Conservation (phyloP, 140 eudicot genomes). For the Anethum foeniculum region DNA sequence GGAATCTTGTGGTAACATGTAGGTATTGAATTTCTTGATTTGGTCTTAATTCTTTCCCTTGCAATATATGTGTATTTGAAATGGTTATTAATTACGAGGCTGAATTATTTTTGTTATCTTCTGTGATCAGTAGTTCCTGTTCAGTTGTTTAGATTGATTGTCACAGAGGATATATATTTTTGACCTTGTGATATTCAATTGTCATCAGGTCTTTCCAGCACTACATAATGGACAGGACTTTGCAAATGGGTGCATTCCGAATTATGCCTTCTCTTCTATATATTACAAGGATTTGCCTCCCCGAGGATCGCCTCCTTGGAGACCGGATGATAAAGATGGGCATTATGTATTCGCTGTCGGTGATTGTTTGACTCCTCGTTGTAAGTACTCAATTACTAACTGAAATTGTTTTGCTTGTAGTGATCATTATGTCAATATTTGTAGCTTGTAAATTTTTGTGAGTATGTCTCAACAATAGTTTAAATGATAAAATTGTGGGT, state of each 20-base stretch:
- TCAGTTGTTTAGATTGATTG: not conserved
- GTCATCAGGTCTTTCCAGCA: constrained; percentile 62
- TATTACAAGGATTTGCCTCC: constrained; percentile 72
- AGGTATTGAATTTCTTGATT: not conserved
- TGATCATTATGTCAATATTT: not conserved
- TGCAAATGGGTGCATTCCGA: constrained; percentile 46
- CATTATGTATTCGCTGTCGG: constrained; percentile 78
- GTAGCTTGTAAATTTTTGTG: not conserved
- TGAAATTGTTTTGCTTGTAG: not conserved
- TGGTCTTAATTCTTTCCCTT: not conserved
- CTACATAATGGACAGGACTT: constrained; percentile 63
- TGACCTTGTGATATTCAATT: constrained; percentile 7
- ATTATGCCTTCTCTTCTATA: constrained; percentile 68
- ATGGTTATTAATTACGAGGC: not conserved
- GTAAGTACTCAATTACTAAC: constrained; percentile 37
- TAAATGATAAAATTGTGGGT: not conserved
- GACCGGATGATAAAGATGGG: constrained; percentile 91
- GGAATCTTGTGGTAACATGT: not conserved
- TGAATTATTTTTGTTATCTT: not conserved
- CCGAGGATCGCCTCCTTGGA: constrained; percentile 85
- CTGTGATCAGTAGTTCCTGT: not conserved
- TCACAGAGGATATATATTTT: not conserved
- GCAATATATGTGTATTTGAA: not conserved
- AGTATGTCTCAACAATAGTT: not conserved
- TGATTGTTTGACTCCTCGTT: constrained; percentile 82